phyloP scores from a whole-genome alignment of 345 rosid genomes.

The Hirschfeldia incana region DNA sequence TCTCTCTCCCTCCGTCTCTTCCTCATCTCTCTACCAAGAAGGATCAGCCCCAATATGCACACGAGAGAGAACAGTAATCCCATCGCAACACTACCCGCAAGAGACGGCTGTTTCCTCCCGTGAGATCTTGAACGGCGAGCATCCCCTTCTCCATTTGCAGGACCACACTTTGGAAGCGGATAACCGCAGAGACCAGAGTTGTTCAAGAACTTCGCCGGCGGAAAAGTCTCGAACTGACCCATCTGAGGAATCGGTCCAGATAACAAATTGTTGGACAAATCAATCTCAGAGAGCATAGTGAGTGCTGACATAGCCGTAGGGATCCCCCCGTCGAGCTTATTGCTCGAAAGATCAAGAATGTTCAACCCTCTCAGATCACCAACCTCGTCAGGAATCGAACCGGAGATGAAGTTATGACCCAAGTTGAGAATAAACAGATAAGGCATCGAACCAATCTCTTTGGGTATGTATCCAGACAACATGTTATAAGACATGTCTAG shows the following conservation, averaged over 20 bases:
- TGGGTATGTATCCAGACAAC: conserved; percentile 72
- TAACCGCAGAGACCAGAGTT: conserved; percentile 88
- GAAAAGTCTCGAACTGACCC: conserved; percentile 85
- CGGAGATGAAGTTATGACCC: conserved; percentile 75
- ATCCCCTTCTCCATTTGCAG: conserved; percentile 19
- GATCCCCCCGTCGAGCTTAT: conserved; percentile 63
- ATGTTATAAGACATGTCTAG: conserved; percentile 81
- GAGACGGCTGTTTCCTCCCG: conserved; percentile 50
- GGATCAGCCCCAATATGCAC: conserved; percentile 67
- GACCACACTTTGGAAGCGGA: conserved; percentile 65
- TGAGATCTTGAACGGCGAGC: conserved; percentile 57
- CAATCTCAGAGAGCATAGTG: conserved; percentile 60
- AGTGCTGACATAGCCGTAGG: conserved; percentile 64
- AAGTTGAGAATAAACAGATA: conserved; percentile 74
- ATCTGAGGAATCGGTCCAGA: conserved; percentile 69
- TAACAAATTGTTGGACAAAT: conserved; percentile 72
- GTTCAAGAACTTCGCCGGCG: conserved; percentile 58
- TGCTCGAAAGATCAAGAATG: conserved; percentile 85
- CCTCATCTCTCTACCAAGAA: conserved; percentile 63
- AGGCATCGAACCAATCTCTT: conserved; percentile 78
- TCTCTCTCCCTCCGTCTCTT: conserved; percentile 74
- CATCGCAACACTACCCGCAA: conserved; percentile 81
- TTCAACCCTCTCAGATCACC: conserved; percentile 65
- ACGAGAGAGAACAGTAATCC: conserved; percentile 78
- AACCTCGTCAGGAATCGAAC: conserved; percentile 70